Evolutionary conservation across 139 green algal species (phyloP), one percentile per base, ranked within the genome.

Genomic region (Gonium pectorale): DNA sequence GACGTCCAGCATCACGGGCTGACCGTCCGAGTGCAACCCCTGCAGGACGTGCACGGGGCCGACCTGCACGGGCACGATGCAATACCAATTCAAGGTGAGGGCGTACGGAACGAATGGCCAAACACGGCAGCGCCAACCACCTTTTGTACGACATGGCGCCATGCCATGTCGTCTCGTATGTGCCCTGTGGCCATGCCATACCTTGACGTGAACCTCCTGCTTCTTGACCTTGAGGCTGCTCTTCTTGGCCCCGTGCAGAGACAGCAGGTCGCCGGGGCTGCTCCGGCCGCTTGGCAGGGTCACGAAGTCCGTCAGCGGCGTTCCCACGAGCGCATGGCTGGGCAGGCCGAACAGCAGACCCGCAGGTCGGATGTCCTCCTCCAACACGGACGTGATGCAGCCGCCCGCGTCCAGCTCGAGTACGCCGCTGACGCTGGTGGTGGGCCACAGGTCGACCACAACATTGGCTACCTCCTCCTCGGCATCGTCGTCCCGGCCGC

Each of bases 281-380:
- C 13, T 62, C 40, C 75, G 56, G 24, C 75, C 75, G 19, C 15
- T 40, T 13, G 75, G 75, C 59, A 82, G 19, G 5, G 27, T 33
- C 2, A 82, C 29, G 15, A 82, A 26, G 13, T 35, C 41, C 11
- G n/a, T 19, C 9, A 82, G 29, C n/a, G 8, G 0, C 54, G 31
- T 35, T 0, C 59, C 59, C 29, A 82, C 24, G n/a, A 82, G n/a
- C 40, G 40, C 51, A 13, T 43, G 33, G 0, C 29, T 60, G 2
- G 40, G 31, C 21, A 82, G 8, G 15, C 75, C 75, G 29, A 82
- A 82, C 59, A 82, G 63, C 56, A 82, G 75, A 46, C 75, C 75
- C 41, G 75, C 54, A 41, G 75, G 75, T 51, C 75, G 75, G 3
- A 17, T 60, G 9, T 46, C 29, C 40, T 71, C 75, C 56, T 82